Conservation (phyloP, 352 stramenopile genomes). For the Stramenopiles sp. region DNA sequence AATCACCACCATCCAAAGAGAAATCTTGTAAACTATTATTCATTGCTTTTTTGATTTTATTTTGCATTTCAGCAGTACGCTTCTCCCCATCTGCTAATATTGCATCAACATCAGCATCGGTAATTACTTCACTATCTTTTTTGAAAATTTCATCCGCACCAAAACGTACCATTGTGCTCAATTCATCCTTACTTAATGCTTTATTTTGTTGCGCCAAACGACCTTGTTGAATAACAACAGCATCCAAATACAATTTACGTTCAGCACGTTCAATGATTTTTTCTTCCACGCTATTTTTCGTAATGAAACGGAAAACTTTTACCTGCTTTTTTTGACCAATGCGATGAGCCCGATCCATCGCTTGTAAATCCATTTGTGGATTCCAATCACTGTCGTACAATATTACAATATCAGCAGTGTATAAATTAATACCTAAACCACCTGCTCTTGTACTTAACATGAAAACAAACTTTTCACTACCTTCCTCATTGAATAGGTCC, state of each 20-base stretch:
- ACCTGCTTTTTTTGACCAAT: conserved; percentile 95
- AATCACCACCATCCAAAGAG: conserved; percentile 64
- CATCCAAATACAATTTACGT: conserved; percentile 94
- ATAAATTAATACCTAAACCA: conserved; percentile 94
- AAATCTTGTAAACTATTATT: conserved; percentile 91
- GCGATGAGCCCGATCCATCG: conserved; percentile 85
- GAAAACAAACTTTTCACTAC: conserved; percentile 86
- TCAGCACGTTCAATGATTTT: conserved; percentile 94
- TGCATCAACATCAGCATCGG: conserved; percentile 70
- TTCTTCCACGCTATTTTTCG: conserved; percentile 90
- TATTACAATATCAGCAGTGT: conserved; percentile 77
- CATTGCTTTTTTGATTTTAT: conserved; percentile 61
- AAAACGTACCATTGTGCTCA: conserved; percentile 88
- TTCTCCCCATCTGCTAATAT: conserved; percentile 68
- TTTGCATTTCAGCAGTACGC: conserved; percentile 58
- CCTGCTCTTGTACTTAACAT: conserved; percentile 91
- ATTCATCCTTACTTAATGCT: conserved; percentile 74
- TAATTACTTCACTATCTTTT: conserved; percentile 56
- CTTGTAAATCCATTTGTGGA: conserved; percentile 70
- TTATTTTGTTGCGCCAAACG: conserved; percentile 41
- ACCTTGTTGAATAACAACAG: conserved; percentile 95
- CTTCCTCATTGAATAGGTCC: conserved; percentile 95
- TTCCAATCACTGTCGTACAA: conserved; percentile 83
- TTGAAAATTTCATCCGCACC: conserved; percentile 66
- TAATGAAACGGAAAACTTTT: conserved; percentile 95